Base-by-base conservation (phyloP, 2,329 filamentous ascomycete genomes). In the Verticillium zaregamsianum region DNA sequence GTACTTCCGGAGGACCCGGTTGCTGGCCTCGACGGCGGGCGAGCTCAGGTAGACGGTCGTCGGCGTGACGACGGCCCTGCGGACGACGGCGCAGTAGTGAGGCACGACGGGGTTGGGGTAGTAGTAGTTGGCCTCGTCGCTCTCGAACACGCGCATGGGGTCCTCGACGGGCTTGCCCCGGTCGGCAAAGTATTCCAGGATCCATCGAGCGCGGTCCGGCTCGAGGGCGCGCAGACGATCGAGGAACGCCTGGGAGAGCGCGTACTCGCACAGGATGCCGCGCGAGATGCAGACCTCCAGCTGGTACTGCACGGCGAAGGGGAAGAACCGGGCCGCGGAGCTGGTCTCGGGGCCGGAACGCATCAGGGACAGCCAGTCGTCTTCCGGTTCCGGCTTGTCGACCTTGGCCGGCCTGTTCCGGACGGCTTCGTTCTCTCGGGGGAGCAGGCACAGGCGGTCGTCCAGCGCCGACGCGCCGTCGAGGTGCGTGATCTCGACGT, bases 221-320 rank as follows among this genome's bases (percentile, higher is more conserved):
- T 76, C 69, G 23, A 75, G 62, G 3, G 76, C 70, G 1, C 82
- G 78, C 20, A 98, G 80, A 52, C 77, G 82, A 32, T 80, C 71
- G 2, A 96, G 76, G 66, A 98, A 98, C 3, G 86, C 81, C 1
- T 75, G 72, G 1, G 79, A 82, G 55, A 98, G 83, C 56, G 84
- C 90, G 70, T 92, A 86, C 72, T 97, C 94, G 59, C 89, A 89
- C 14, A 99, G 77, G 28, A 87, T 80, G 0, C 88, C 87, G 32
- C 90, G 86, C 0, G 93, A 96, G n/a, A 98, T 82, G 71, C 94
- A 98, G 0, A 92, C 93, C 73, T 99, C 94, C 0, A 99, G 83
- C 72, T 97, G 93, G 70, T 98, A 99, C 17, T 92, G 85, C 1
- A 97, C 85, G 1, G 86, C 77, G 64, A 93, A 97, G 0, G 85